Percentiles rank a stretch among this genome's conserved stretches.
Evolutionary conservation across 495 filamentous ascomycete genomes (phyloP).

Genomic region (Neurospora sublineolata): DNA sequence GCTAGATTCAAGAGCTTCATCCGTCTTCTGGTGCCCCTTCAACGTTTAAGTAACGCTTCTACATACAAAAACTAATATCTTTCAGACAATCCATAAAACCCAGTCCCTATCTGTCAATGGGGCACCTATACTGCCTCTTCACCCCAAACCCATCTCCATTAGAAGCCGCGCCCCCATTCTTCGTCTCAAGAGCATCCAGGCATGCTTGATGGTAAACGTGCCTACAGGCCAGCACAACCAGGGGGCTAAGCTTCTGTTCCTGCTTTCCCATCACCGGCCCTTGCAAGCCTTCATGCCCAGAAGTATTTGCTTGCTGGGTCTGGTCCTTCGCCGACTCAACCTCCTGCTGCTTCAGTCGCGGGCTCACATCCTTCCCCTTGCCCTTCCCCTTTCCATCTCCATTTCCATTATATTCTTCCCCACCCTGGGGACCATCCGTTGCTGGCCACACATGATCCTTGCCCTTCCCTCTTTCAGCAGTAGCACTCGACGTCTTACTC

Average conservation of each 20-base stretch:
- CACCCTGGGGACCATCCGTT: neutral
- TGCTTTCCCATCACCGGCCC: conserved; percentile 3
- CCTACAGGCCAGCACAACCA: conserved; percentile 49
- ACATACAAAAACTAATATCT: conserved; percentile 1
- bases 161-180: conserved; percentile 20
- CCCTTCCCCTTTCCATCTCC: conserved; percentile 17
- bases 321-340: neutral
- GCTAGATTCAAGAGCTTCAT: neutral
- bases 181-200: conserved; percentile 42
- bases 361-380: conserved; percentile 17
- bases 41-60: neutral
- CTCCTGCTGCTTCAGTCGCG: conserved; percentile 8
- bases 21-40: neutral
- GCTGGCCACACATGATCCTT: neutral
- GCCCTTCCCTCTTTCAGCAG: neutral
- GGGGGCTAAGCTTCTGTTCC: conserved; percentile 30
- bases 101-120: conserved; percentile 36
- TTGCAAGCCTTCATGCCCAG: conserved; percentile 5
- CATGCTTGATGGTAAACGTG: conserved; percentile 53
- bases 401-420: conserved; percentile 25
- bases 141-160: conserved; percentile 23
- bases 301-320: neutral
- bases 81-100: neutral
- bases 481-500: conserved; percentile 19
- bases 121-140: conserved; percentile 41